A percentile compares a stretch with the other conserved stretches of the same genome.
These are phyloP conservation scores for Xylariaceae sp. DNA, from an alignment of 2,329 filamentous ascomycete species.

Conservation along the genomic window DNA sequence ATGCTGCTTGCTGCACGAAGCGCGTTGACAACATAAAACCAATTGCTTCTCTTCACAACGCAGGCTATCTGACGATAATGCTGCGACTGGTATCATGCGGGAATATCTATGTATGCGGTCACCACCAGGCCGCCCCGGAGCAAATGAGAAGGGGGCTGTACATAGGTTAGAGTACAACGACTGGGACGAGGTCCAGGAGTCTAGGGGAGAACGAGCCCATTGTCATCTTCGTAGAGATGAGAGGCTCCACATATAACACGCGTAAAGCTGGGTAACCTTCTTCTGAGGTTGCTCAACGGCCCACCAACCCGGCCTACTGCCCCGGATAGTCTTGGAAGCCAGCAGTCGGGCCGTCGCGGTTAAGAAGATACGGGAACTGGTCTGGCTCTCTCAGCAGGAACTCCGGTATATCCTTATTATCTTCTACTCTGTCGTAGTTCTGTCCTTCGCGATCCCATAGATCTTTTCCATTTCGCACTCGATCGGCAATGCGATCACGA, in stretches of 20 bases:
- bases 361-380: slow-evolving; percentile 53
- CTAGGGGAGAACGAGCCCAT: not conserved
- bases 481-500: slow-evolving; percentile 54
- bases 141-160: not conserved
- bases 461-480: slow-evolving; percentile 60
- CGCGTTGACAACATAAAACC: not conserved
- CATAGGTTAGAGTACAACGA: not conserved
- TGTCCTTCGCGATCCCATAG: slow-evolving; percentile 60
- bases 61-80: not conserved
- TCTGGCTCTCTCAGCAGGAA: slow-evolving; percentile 50
- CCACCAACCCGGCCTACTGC: slow-evolving; percentile 27
- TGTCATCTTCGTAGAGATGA: not conserved
- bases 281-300: not conserved
- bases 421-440: slow-evolving; percentile 55
- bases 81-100: not conserved
- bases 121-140: not conserved
- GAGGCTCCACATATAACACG: not conserved
- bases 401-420: slow-evolving; percentile 60
- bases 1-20: not conserved
- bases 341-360: slow-evolving; percentile 53
- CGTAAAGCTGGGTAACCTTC: not conserved
- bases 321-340: slow-evolving; percentile 54
- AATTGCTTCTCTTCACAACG: not conserved
- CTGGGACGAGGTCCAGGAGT: not conserved
- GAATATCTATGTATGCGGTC: not conserved